Evolutionary conservation across 306 rosid genomes (phyloP).

Genomic region (Cotoneaster glaucophyllus): DNA sequence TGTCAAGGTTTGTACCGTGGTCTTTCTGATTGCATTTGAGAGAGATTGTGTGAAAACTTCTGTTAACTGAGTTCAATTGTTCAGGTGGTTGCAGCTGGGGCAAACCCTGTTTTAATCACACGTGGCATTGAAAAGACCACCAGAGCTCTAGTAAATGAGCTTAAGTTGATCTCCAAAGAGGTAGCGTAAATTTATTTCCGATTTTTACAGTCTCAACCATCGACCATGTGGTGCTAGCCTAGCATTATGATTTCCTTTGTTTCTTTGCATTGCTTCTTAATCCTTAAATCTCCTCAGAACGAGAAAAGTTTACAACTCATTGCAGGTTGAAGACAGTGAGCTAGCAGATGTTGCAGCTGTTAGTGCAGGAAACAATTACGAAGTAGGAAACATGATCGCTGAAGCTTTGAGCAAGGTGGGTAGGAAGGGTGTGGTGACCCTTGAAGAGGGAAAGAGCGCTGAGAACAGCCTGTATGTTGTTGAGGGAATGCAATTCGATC

Average conservation of each 20-base stretch:
- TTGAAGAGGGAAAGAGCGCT: constrained; percentile 98
- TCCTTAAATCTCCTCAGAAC: neutral
- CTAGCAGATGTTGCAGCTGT: constrained; percentile 98
- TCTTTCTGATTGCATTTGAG: neutral
- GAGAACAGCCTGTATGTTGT: constrained; percentile 89
- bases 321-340: constrained; percentile 96
- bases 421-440: constrained; percentile 96
- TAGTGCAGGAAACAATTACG: constrained; percentile 95
- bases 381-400: constrained; percentile 94
- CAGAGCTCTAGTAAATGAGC: constrained; percentile 73
- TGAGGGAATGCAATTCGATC: constrained; percentile 99
- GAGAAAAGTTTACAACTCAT: neutral
- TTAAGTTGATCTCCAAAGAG: constrained; percentile 82
- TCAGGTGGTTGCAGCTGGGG: constrained; percentile 98
- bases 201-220: neutral
- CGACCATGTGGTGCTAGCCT: neutral
- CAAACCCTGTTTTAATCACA: constrained; percentile 94
- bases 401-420: constrained; percentile 99
- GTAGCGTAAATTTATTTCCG: constrained; percentile 21
- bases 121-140: constrained; percentile 96
- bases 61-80: constrained; percentile 1
- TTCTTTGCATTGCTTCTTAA: neutral
- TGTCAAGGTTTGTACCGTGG: constrained; percentile 49
- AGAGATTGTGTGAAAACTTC: neutral
- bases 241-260: neutral